These are phyloP conservation scores for Graphiopsis chlorocephala DNA, from an alignment of 2,329 filamentous ascomycete species.

Conservation along the genomic window DNA sequence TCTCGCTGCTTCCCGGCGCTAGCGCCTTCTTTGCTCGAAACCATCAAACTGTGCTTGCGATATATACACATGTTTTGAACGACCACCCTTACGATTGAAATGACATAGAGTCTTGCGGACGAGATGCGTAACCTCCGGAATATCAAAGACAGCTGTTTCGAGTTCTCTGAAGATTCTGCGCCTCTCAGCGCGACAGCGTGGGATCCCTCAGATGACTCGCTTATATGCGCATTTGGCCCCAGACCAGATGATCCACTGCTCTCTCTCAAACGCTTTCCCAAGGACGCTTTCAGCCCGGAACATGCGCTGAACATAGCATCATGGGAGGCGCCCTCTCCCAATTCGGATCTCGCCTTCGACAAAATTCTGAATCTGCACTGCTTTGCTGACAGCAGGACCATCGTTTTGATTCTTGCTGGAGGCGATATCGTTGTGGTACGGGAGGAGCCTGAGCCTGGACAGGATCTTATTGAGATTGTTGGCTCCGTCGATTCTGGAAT, in stretches of 20 bases:
- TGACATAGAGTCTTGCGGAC: neutral
- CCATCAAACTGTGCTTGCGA: conserved; percentile 15
- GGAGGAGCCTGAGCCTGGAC: conserved; percentile 63
- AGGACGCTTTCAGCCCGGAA: conserved; percentile 40
- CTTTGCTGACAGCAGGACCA: conserved; percentile 74
- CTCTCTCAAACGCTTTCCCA: conserved; percentile 61
- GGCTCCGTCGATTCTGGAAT: conserved; percentile 93
- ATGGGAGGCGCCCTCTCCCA: conserved; percentile 84
- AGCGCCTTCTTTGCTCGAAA: conserved; percentile 17
- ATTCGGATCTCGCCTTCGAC: conserved; percentile 72
- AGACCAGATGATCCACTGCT: conserved; percentile 67
- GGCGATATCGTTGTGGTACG: conserved; percentile 87
- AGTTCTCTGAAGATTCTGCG: conserved; percentile 52
- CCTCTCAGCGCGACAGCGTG: conserved; percentile 76
- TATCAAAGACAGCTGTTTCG: conserved; percentile 67
- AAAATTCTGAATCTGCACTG: conserved; percentile 76
- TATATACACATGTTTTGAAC: neutral
- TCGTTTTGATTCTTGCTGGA: conserved; percentile 80
- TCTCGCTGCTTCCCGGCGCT: conserved; percentile 15
- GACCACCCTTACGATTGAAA: neutral
- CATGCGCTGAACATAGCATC: conserved; percentile 62
- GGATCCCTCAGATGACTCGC: conserved; percentile 74
- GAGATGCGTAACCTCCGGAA: conserved; percentile 87
- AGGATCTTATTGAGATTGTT: conserved; percentile 88
- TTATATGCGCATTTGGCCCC: conserved; percentile 84